Conservation (phyloP, 106 monocot species). For the Cymbidium sinense region DNA sequence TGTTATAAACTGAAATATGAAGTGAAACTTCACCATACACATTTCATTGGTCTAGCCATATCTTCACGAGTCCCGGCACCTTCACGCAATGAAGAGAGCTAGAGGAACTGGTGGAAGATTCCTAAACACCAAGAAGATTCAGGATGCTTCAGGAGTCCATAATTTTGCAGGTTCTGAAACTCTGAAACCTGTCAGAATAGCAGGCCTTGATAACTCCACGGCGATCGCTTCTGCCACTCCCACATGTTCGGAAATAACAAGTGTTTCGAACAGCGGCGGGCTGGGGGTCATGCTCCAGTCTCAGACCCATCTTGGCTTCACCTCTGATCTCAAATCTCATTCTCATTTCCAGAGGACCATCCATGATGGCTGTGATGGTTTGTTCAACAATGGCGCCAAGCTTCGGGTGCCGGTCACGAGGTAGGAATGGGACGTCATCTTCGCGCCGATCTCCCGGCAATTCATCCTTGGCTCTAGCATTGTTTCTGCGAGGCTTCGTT, state of each 20-base stretch:
- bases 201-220: background rate
- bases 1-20: background rate
- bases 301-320: background rate
- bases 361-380: too few species aligned
- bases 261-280: conserved; percentile 1
- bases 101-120: conserved; percentile 70
- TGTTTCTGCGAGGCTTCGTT: background rate
- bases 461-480: conserved; percentile 54
- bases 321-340: background rate
- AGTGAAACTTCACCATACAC: background rate
- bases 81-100: conserved; percentile 64
- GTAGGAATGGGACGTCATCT: conserved; percentile 2
- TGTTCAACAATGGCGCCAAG: background rate
- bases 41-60: conserved; percentile 47
- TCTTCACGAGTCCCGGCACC: conserved; percentile 81
- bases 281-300: background rate
- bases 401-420: conserved; percentile 18
- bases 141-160: conserved; percentile 8
- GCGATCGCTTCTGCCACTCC: conserved; percentile 5
- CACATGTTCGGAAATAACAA: conserved; percentile 12
- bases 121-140: conserved; percentile 55
- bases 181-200: background rate
- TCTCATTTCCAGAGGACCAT: too few species aligned
- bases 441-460: conserved; percentile 24
- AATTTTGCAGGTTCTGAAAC: background rate